Evolutionary conservation across 495 filamentous ascomycete species (phyloP), one percentile per base, ranked within the genome.

Genomic region (Neurospora tetrasperma): DNA sequence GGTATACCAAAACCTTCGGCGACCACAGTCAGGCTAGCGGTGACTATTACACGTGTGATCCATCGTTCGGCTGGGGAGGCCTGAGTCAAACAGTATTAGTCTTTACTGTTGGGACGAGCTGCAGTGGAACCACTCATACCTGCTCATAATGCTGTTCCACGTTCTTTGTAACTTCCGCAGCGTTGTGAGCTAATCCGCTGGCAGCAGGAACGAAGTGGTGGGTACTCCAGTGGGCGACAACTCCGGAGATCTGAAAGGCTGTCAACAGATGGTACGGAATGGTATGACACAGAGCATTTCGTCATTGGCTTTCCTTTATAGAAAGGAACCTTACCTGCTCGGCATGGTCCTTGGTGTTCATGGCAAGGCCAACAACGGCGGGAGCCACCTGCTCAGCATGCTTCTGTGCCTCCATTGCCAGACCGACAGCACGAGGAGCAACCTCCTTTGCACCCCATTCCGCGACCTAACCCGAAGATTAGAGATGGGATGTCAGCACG

Each of bases 1-100:
- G 48, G 1, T 59, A 27, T 59, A 1, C 48, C 48, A 59, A 59
- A 59, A 20, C 48, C 48, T 59, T 59, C 20, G 0, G 48, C 48
- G 0, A 59, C 10, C 0, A 59, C 0, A 14, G 11, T 27, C 0
- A 59, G 27, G 5, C 48, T 5, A 10, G 14, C 10, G 0, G 48
- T 0, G 5, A 59, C 48, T 14, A 59, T 20, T 11, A 11, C 11
- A 0, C 48, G 48, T 27, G 27, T 59, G 20, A 59, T 12, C 5
- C 3, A 1, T 59, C 5, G 5, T 27, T 59, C 2, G 48, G 2
- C 1, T 3, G 48, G 48, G 10, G 48, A 59, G 0, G 48, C 5
- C 48, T 27, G 27, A 54, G 20, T 0, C 46, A 1, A 0, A 54
- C 1, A 0, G 10, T 23, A 11, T 54, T 20, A 23, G 46, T 54